Evolutionary conservation across 2,329 filamentous ascomycete genomes (phyloP).

Genomic region (Microdochium nivale): DNA sequence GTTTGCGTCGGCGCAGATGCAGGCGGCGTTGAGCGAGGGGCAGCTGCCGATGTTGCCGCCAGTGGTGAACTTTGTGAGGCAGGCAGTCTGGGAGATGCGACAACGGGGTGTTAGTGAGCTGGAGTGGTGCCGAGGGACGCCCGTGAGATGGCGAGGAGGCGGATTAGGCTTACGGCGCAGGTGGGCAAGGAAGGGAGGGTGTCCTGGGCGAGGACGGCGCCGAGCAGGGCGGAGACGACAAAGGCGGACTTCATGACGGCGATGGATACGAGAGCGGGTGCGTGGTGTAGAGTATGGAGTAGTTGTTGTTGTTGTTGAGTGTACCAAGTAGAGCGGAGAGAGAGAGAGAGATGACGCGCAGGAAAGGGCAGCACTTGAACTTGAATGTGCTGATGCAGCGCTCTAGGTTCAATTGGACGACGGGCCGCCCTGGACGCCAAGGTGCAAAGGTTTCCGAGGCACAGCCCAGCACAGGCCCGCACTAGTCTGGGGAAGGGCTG

Average conservation of each 20-base stretch:
- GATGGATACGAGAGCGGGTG: conserved; percentile 7
- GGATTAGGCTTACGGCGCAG: conserved; percentile 42
- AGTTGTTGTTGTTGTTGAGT: neutral
- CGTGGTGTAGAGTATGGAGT: neutral
- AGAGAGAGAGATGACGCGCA: too few species aligned
- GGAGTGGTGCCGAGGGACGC: neutral
- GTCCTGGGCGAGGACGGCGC: conserved; percentile 41
- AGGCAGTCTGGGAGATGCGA: conserved; percentile 14
- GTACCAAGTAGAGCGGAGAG: too few species aligned
- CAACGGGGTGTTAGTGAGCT: neutral
- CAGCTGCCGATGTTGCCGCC: conserved; percentile 30
- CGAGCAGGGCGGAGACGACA: conserved; percentile 41
- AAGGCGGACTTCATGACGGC: conserved; percentile 38
- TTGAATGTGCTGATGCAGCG: too few species aligned
- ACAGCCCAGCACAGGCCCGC: neutral
- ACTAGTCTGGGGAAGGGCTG: neutral
- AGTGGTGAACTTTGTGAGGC: conserved; percentile 22
- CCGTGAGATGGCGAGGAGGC: conserved; percentile 5
- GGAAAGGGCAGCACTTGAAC: conserved; percentile 1
- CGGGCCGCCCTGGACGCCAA: conserved; percentile 1
- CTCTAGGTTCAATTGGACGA: too few species aligned
- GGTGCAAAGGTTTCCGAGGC: neutral
- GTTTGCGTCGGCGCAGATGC: conserved; percentile 34
- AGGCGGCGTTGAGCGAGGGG: conserved; percentile 28
- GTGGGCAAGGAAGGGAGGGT: conserved; percentile 30